Percentiles rank a stretch among this genome's conserved stretches.
Evolutionary conservation across 1,284 basidiomycete species (phyloP).

Genomic region (Sphagnurus paluster): DNA sequence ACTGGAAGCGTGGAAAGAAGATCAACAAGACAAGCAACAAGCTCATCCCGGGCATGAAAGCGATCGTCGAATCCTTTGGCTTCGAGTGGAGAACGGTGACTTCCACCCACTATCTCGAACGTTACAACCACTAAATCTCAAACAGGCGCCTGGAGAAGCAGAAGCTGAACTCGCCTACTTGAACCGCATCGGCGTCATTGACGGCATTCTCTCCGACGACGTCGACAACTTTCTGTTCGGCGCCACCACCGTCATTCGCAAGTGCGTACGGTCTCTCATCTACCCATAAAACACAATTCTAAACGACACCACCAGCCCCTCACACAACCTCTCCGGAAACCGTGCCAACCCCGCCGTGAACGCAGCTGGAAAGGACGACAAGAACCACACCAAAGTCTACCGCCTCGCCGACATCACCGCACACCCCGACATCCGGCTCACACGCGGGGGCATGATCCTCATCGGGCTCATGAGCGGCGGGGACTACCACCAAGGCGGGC

Average conservation of each 20-base stretch:
- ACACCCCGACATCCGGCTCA: slow-evolving; percentile 59
- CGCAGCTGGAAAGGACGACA: slow-evolving; percentile 67
- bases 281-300: slow-evolving; percentile 1
- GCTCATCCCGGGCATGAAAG: slow-evolving; percentile 66
- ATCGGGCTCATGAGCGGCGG: slow-evolving; percentile 88
- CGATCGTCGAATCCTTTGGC: slow-evolving; percentile 85
- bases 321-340: slow-evolving; percentile 72
- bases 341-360: slow-evolving; percentile 60
- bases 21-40: slow-evolving; percentile 64
- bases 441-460: slow-evolving; percentile 77
- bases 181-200: slow-evolving; percentile 79
- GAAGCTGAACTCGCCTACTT: slow-evolving; percentile 94
- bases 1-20: slow-evolving; percentile 78
- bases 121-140: neutral
- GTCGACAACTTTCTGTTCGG: slow-evolving; percentile 94
- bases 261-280: slow-evolving; percentile 27
- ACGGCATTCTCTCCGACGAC: slow-evolving; percentile 91
- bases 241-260: slow-evolving; percentile 75
- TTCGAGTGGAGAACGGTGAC: slow-evolving; percentile 82
- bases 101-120: slow-evolving; percentile 11
- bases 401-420: slow-evolving; percentile 50
- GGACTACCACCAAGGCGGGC: slow-evolving; percentile 80
- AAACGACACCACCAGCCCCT: slow-evolving; percentile 50
- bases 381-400: slow-evolving; percentile 74
- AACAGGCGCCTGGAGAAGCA: slow-evolving; percentile 89